Evolutionary conservation across 345 rosid genomes (phyloP).

Genomic region (Litchi chinensis): DNA sequence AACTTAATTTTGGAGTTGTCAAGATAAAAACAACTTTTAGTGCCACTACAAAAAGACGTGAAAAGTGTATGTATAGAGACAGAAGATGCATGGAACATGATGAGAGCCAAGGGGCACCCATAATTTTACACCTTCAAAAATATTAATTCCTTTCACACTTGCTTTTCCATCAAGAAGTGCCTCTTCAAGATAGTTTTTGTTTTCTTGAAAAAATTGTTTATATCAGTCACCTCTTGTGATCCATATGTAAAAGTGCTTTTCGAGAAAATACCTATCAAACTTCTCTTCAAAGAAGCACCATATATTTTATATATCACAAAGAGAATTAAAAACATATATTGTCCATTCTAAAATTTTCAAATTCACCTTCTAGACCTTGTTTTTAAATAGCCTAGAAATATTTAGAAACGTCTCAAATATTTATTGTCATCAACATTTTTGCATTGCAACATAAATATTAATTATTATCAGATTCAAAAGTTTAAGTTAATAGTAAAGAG

Average conservation of each 20-base stretch:
- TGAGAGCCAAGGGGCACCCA: neutral
- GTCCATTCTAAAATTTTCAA: neutral
- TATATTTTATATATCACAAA: too few relatives aligned
- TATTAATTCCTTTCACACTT: slow-evolving; percentile 37
- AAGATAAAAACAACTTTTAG: neutral
- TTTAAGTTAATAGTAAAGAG: too few relatives aligned
- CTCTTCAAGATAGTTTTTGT: neutral
- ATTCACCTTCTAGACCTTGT: too few relatives aligned
- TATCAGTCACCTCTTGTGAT: neutral
- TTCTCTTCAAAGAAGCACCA: neutral
- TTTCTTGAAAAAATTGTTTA: too few relatives aligned
- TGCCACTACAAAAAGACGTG: neutral
- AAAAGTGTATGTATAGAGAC: neutral
- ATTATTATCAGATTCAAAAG: too few relatives aligned
- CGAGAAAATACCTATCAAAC: neutral
- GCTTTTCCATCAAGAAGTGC: slow-evolving; percentile 10
- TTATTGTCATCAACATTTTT: too few relatives aligned
- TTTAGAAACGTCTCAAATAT: too few relatives aligned
- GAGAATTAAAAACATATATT: too few relatives aligned
- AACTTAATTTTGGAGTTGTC: neutral
- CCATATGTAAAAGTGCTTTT: too few relatives aligned
- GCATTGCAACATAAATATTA: too few relatives aligned
- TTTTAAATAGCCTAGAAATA: too few relatives aligned
- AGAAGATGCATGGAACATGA: slow-evolving; percentile 7
- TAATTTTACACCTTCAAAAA: neutral